Evolutionary conservation across 345 rosid species (phyloP), one percentile per base, ranked within the genome.

Genomic region (Gynandropsis gynandra): DNA sequence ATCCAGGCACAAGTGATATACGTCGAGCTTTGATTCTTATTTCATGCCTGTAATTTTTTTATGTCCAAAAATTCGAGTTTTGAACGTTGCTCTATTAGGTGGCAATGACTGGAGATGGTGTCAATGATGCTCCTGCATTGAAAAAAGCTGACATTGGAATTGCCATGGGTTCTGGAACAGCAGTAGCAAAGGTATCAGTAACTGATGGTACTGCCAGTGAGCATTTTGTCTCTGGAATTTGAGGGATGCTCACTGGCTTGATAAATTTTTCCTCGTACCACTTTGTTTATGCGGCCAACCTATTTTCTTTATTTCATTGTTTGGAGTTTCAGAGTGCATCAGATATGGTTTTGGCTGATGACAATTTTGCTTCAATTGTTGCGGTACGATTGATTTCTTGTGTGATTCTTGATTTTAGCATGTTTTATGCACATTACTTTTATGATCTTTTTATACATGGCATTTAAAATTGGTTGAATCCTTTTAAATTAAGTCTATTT

Each of bases 71-170:
- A n/a, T 16, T 43, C n/a, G 10, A 0, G 16, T 35, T 29, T 61
- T 50, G 29, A 50, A 52, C 42, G 31, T 56, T 61, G 29, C 35
- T 42, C 39, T 71, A 31, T 46, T 66, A 92, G 98, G 98, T 92
- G 68, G 98, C 98, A 63, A 88, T 92, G 98, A 92, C 98, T 58
- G 98, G 98, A 56, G 98, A 92, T 66, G 98, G 98, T 47, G 98
- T 92, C 49, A 92, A 92, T 74, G 98, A 92, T 80, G 98, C 97
- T 58, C 97, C 98, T 71, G 98, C 98, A 6, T 60, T 92, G 31
- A 92, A 83, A 79, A 92, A 87, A 77, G 97, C 98, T 56, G 81
- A 92, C 68, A 92, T 92, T 57, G 98, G 98, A 61, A 78, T 92
- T 71, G 98, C 98, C 42, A 92, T 92, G 97, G 98, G 98, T 67